Conservation (phyloP, 257 asterid species). For the Knoxia roxburghii region DNA sequence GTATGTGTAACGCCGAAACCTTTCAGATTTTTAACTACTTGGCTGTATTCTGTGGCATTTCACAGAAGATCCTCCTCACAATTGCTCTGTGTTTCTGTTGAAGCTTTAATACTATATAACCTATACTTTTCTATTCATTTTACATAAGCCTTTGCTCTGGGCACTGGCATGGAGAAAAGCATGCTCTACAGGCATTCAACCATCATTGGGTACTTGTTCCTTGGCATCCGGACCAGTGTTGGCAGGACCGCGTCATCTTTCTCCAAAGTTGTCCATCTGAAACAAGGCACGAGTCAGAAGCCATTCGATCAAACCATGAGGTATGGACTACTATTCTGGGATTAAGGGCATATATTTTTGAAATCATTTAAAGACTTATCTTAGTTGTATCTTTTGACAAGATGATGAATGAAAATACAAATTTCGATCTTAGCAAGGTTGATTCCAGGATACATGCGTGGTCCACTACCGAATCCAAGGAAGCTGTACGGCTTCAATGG, state of each 20-base stretch:
- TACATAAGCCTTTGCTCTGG: background rate
- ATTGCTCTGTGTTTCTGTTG: background rate
- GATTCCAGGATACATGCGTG: conserved; percentile 91
- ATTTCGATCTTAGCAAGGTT: conserved; percentile 82
- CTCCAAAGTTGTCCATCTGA: conserved; percentile 77
- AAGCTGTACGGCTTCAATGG: conserved; percentile 65
- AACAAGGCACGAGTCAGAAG: background rate
- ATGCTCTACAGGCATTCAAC: conserved; percentile 46
- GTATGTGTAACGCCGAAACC: background rate
- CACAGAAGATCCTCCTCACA: background rate
- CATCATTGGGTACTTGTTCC: conserved; percentile 68
- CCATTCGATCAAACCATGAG: background rate
- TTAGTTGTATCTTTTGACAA: conserved; percentile 77
- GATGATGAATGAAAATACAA: conserved; percentile 67
- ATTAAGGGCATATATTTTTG: background rate
- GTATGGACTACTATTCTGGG: too few species aligned
- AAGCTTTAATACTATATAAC: too few species aligned
- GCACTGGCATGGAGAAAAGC: conserved; percentile 9
- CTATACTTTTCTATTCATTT: conserved; percentile 5
- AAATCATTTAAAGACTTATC: background rate
- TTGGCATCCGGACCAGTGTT: conserved; percentile 79
- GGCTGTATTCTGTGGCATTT: background rate
- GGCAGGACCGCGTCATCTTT: conserved; percentile 61
- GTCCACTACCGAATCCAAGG: conserved; percentile 86
- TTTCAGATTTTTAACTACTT: background rate